Evolutionary conservation across 2,329 filamentous ascomycete species (phyloP), one percentile per base, ranked within the genome.

Genomic region (Atkinsonella hypoxylon): DNA sequence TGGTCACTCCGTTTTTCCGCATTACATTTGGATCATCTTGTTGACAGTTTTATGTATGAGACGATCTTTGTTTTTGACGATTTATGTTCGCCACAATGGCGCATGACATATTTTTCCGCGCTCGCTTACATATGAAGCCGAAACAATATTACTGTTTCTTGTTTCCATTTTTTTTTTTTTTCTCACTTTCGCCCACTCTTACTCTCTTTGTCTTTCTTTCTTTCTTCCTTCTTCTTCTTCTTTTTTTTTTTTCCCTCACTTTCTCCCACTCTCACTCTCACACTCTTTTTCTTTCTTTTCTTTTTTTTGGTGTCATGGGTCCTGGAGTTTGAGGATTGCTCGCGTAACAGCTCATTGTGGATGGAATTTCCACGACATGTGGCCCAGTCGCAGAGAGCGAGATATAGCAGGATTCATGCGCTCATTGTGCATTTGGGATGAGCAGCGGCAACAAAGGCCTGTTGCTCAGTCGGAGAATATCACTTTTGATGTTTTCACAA

Each of bases 311-410:
- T 36, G 11, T 20, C 50, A 48, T 51, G 40, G 49, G 18, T 34
- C 22, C 10, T 12, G 48, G 48, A 50, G 42, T 50, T 50, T 46
- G 48, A 22, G 34, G 48, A 42, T 41, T 31, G 36, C n/a, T n/a
- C 15, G 12, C 48, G 17, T n/a, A 13, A 22, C 11, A 12, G 22
- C 20, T 31, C 31, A 13, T 12, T n/a, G 9, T n/a, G 9, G 20
- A 36, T 39, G 41, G 17, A 31, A 45, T 31, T 26, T 45, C 22
- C 30, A 45, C 7, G 13, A 44, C 40, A 17, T 9, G 11, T 44
- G 41, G 17, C 26, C 42, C 26, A 45, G 18, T 18, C 26, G 18
- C 18, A 34, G 17, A n/a, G n/a, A 22, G 34, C 40, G 22, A 50
- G 36, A 34, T 11, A 32, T 40, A 22, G 26, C 48, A 41, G 15